Evolutionary conservation across 768 basidiomycete species (phyloP).

Genomic region (Lactarius evosmus): DNA sequence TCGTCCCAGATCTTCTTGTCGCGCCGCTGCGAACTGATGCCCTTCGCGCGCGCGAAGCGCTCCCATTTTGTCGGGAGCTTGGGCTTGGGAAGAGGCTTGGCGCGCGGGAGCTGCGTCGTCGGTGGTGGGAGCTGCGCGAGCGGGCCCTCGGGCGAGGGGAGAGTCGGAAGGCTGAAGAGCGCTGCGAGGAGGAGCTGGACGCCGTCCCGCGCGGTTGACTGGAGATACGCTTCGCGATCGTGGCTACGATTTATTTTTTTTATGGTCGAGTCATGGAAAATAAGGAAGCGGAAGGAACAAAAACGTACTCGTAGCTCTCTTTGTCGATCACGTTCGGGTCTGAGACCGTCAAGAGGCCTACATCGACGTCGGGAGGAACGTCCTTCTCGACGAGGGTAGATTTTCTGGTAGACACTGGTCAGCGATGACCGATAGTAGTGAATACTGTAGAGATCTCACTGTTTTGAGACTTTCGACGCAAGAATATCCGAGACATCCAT

Average conservation of each 20-base stretch:
- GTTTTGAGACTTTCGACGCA: slow-evolving; percentile 24
- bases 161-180: slow-evolving; percentile 80
- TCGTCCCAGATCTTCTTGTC: slow-evolving; percentile 93
- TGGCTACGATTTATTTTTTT: slow-evolving; percentile 42
- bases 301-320: slow-evolving; percentile 72
- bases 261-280: not conserved
- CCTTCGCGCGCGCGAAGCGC: slow-evolving; percentile 89
- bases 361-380: slow-evolving; percentile 73
- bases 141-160: slow-evolving; percentile 74
- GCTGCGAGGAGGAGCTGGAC: slow-evolving; percentile 75
- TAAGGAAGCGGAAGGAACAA: slow-evolving; percentile 28
- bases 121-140: slow-evolving; percentile 78
- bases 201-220: slow-evolving; percentile 73
- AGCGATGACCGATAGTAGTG: not conserved
- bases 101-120: slow-evolving; percentile 73
- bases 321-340: slow-evolving; percentile 86
- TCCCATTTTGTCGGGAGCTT: slow-evolving; percentile 97
- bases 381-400: slow-evolving; percentile 73
- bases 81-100: slow-evolving; percentile 90
- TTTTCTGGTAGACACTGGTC: slow-evolving; percentile 44
- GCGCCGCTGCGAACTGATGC: slow-evolving; percentile 74
- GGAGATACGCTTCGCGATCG: slow-evolving; percentile 79
- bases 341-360: slow-evolving; percentile 79
- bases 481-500: slow-evolving; percentile 29
- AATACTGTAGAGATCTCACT: slow-evolving; percentile 12